Base-by-base conservation (phyloP, 2,329 filamentous ascomycete genomes). In the Cladorrhinum sp. region DNA sequence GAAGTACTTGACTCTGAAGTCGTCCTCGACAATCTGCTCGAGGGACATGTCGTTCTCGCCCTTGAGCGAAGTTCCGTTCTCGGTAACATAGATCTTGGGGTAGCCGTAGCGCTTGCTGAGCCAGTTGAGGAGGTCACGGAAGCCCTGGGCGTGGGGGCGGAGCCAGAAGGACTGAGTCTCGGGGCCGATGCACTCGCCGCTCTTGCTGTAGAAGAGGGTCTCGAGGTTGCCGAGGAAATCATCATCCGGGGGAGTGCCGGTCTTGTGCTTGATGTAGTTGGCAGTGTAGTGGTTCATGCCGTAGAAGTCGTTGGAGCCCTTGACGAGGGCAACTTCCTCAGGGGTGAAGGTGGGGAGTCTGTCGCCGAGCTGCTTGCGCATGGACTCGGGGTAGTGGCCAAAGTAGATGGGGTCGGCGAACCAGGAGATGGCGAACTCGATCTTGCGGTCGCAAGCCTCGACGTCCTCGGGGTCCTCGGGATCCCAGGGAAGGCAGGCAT, bases 241-340 rank as follows among this genome's bases (percentile, higher is more conserved):
- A 55, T 89, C 81, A 3, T 79, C 77, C 1, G 83, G 80, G 0
- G 90, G 77, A 53, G 81, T 77, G 6, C 81, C 82, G 7, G 83
- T 81, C 70, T 86, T 85, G 76, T 93, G 87, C 73, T 86, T 87
- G 77, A 96, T 87, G 77, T 90, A 96, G 80, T 95, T 91, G 71
- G 91, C 89, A 55, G 90, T 93, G 80, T 96, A 96, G 80, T 92
- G 89, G 80, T 96, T 96, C 90, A 94, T 94, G 74, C 91, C 92
- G 75, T 96, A 96, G 76, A 96, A 96, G 79, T 96, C 92, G 74
- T 95, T 95, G 72, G 88, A 91, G n/a, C 90, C 91, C 70, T 88
- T 82, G 51, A 96, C 86, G n/a, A 95, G 79, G 1, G 84, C 84
- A 23, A 80, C 74, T 72, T 96, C 91, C 66, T 91, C 89, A 0